A percentile compares a stretch with the other conserved stretches of the same genome.
phyloP scores from a whole-genome alignment of 768 basidiomycete species.

The Pulveroboletus ravenelii region DNA sequence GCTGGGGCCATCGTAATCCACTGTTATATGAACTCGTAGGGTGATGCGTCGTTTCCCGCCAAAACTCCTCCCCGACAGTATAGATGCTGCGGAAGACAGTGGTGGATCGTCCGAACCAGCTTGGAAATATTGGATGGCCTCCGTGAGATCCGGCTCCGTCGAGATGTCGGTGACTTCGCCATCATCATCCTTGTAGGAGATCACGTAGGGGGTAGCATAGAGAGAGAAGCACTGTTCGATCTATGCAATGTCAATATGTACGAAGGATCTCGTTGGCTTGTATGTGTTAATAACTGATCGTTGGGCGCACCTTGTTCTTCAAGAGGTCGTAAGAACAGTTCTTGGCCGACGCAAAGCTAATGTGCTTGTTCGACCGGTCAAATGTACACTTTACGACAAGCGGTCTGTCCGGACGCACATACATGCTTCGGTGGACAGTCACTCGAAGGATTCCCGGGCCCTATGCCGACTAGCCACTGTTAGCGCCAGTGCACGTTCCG shows the following conservation, averaged over 20 bases:
- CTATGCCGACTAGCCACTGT: not conserved
- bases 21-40: conserved; percentile 66
- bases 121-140: conserved; percentile 85
- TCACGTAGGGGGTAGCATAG: conserved; percentile 59
- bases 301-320: conserved; percentile 58
- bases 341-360: conserved; percentile 74
- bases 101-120: conserved; percentile 70
- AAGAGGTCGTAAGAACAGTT: conserved; percentile 77
- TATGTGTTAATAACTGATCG: not conserved
- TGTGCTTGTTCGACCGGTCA: conserved; percentile 67
- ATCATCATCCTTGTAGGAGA: conserved; percentile 87
- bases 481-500: not conserved
- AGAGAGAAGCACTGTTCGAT: conserved; percentile 83
- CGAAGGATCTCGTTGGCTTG: not conserved
- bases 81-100: conserved; percentile 67
- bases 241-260: conserved; percentile 35
- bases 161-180: conserved; percentile 68
- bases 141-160: conserved; percentile 70
- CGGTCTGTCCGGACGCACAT: conserved; percentile 63
- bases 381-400: conserved; percentile 82
- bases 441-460: not conserved
- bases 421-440: conserved; percentile 22
- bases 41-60: conserved; percentile 71
- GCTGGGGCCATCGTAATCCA: conserved; percentile 90
- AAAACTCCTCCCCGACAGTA: conserved; percentile 61